Evolutionary conservation across 768 basidiomycete species (phyloP), one percentile per base, ranked within the genome.

Genomic region (Panellus pusillus): DNA sequence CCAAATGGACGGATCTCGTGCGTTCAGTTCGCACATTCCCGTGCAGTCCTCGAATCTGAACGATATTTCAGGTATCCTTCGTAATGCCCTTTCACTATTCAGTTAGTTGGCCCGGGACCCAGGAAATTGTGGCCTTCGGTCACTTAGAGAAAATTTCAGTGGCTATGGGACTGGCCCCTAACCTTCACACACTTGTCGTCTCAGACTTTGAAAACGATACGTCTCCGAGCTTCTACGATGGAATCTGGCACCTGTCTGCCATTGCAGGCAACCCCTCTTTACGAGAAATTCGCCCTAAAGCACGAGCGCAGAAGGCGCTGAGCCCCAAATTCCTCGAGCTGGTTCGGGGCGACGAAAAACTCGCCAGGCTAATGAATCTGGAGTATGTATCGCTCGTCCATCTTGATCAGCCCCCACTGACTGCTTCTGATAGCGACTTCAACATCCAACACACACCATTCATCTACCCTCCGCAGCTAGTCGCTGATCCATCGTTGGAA

Each of bases 1-100:
- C 32, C 1, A 28, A 9, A 6, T 54, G 52, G 45, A 54, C 27
- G 14, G 46, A 44, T 17, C 15, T 52, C 36, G 51, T 52, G 27
- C 15, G 27, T 7, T 4, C 27, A 12, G 9, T 19, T 20, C 7
- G 2, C 20, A 9, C 2, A 28, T 1, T 9, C 32, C 13, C 13
- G 6, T 15, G 28, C 12, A 40, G 2, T 11, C 2, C 24, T 24
- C 6, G 24, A 3, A 24, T 15, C 19, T 15, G 8, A 18, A 44
- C n/a, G 39, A 9, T 27, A 11, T 14, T 3, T 3, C 20, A 20
- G 50, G 12, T 20, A 6, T 42, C 44, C 4, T 38, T 52, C 9
- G 14, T 39, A 7, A n/a, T 52, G 27, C 1, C 4, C 1, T 24
- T 24, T 6, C 11, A 15, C n/a, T 6, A 15, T 35, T 35, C 32